Evolutionary conservation across 495 filamentous ascomycete genomes (phyloP), one percentile per base, ranked within the genome.

Genomic region (Astrothelium macrocarpum): DNA sequence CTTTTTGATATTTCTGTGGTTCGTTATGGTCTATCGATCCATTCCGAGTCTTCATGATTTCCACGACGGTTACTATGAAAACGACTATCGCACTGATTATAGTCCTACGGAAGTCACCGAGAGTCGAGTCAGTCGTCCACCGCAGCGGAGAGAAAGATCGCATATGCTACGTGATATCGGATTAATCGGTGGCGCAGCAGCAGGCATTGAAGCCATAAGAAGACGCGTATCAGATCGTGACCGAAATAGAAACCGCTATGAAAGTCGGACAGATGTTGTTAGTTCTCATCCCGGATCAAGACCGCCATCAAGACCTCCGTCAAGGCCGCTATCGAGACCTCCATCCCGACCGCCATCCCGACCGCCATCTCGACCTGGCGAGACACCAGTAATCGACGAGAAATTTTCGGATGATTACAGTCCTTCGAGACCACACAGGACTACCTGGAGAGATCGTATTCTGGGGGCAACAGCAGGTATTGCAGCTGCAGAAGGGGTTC

Each of bases 1-100:
- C 12, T 79, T 84, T 18, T 77, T 93, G 12, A 63, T 95, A 4
- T 62, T 88, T 1, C 64, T 79, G 18, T 95, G 87, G 73, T 91
- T 96, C 66, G 76, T 91, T 32, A 78, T 95, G 11, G 85, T 82
- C 58, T 91, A 87, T 72, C 69, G 78, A 43, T 80, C 87, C 65
- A 82, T 67, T 77, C 81, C 25, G 70, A 56, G 49, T 11, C 23
- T 62, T 60, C 78, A 78, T 11, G 79, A 77, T 36, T 78, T 77
- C 20, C 70, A 75, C 59, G 79, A 84, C 64, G 82, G 79, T 49
- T 74, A 74, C 63, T 73, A 78, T 46, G 34, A 39, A n/a, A 78
- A 12, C 29, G 49, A 56, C 7, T 29, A 56, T 56, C 83, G 85
- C 14, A 56, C 49, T 3, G 49, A 56, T 16, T 56, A 56, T 56